Evolutionary conservation across 495 filamentous ascomycete genomes (phyloP).

Genomic region (Podospora tetraspora): DNA sequence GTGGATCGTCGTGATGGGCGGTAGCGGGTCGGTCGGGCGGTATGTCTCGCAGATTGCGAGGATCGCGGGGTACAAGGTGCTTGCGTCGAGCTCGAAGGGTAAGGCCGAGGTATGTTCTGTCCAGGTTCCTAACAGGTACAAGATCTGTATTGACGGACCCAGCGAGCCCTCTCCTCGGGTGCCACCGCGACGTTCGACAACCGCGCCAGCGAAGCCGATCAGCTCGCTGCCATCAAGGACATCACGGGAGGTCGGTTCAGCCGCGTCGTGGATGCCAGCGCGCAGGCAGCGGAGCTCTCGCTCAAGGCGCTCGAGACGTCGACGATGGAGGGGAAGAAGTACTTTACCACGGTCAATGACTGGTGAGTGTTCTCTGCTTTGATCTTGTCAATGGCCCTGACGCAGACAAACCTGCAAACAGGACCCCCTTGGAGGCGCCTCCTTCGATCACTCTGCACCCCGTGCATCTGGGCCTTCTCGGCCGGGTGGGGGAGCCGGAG

Average conservation of each 20-base stretch:
- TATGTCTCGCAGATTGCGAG: conserved; percentile 36
- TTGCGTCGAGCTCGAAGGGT: conserved; percentile 36
- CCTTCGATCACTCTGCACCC: conserved; percentile 20
- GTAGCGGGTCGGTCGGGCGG: conserved; percentile 40
- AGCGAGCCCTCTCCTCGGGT: conserved; percentile 26
- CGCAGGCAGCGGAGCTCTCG: conserved; percentile 29
- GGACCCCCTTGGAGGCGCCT: conserved; percentile 16
- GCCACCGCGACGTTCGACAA: conserved; percentile 40
- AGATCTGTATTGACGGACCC: no score
- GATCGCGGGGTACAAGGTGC: conserved; percentile 38
- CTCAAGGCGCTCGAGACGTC: conserved; percentile 27
- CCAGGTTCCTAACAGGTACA: no score
- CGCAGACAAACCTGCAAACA: not conserved
- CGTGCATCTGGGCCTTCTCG: conserved; percentile 19
- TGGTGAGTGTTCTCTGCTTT: conserved; percentile 26
- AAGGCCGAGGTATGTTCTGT: conserved; percentile 24
- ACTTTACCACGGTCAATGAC: conserved; percentile 40
- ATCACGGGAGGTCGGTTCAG: conserved; percentile 37
- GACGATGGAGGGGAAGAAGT: conserved; percentile 25
- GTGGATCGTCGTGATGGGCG: conserved; percentile 43
- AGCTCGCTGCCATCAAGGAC: conserved; percentile 32
- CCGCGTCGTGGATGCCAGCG: conserved; percentile 39
- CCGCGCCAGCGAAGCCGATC: conserved; percentile 28
- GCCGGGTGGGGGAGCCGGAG: conserved; percentile 2
- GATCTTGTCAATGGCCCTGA: not conserved